These are phyloP conservation scores for Mucor plumbeus DNA, from an alignment of 371 early-diverging fungal genomes.

Conservation along the genomic window DNA sequence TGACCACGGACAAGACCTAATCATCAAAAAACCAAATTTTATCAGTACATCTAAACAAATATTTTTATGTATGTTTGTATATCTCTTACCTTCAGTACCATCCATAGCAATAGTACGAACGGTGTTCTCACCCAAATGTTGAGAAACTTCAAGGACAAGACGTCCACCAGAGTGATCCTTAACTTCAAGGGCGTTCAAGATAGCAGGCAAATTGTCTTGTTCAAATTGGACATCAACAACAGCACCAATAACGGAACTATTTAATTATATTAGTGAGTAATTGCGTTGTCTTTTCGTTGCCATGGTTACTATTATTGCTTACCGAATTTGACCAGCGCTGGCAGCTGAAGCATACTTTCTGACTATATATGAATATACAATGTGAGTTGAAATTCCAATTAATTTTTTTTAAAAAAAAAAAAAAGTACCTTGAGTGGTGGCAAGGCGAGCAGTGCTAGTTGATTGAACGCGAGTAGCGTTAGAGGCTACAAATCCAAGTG, in stretches of 20 bases:
- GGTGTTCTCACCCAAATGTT: constrained; percentile 89
- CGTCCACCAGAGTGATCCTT: constrained; percentile 79
- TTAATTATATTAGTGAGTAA: not conserved
- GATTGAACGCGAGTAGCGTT: constrained; percentile 28
- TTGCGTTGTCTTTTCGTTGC: not conserved
- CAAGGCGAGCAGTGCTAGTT: constrained; percentile 21
- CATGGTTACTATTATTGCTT: constrained; percentile 9
- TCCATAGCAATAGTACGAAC: constrained; percentile 87
- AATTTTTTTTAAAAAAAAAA: not conserved
- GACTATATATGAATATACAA: constrained; percentile 23
- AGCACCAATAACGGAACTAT: constrained; percentile 90
- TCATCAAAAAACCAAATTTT: no score
- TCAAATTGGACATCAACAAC: constrained; percentile 58
- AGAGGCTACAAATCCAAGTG: constrained; percentile 31
- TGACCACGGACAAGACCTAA: constrained; percentile 86
- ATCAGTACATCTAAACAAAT: no score
- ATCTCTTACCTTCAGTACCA: constrained; percentile 69
- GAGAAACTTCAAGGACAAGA: constrained; percentile 95
- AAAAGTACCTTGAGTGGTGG: constrained; percentile 28
- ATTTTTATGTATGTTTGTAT: no score
- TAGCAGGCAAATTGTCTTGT: constrained; percentile 89
- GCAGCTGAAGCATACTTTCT: constrained; percentile 45
- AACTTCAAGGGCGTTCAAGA: constrained; percentile 97
- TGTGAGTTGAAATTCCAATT: not conserved
- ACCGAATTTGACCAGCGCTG: constrained; percentile 55